A percentile compares a stretch with the other conserved stretches of the same genome.
phyloP scores from a whole-genome alignment of 257 asterid species.

The Fraxinus americana region DNA sequence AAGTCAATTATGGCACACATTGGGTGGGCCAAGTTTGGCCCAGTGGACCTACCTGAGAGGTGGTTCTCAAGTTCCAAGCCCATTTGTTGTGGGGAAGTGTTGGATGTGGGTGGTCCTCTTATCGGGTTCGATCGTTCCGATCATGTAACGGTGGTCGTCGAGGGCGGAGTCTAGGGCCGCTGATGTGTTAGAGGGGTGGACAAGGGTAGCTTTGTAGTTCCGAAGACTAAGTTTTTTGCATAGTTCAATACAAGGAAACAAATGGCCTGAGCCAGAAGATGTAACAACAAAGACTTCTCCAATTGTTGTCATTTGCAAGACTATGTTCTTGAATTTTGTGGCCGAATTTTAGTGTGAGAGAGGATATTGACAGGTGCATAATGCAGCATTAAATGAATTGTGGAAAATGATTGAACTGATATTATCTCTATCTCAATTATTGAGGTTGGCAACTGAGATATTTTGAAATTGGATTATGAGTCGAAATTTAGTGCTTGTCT shows the following conservation, averaged over 20 bases:
- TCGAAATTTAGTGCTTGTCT: no score
- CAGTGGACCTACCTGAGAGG: slow-evolving; percentile 18
- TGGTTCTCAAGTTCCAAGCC: slow-evolving; percentile 36
- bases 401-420: no score
- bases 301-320: slow-evolving; percentile 20
- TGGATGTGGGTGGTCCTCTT: neutral
- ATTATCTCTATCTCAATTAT: no score
- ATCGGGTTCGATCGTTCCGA: slow-evolving; percentile 23
- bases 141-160: slow-evolving; percentile 7
- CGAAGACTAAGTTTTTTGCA: slow-evolving; percentile 37
- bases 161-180: no score
- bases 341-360: neutral
- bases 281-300: slow-evolving; percentile 49
- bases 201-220: slow-evolving; percentile 33
- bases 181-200: slow-evolving; percentile 39
- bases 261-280: slow-evolving; percentile 54
- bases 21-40: slow-evolving; percentile 14
- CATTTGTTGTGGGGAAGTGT: slow-evolving; percentile 1
- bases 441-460: no score
- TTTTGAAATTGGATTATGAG: neutral
- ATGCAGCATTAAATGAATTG: no score
- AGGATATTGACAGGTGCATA: neutral
- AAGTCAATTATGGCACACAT: slow-evolving; percentile 45
- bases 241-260: slow-evolving; percentile 46
- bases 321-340: neutral